Conservation (phyloP, 2,329 filamentous ascomycete genomes). For the Fusarium pseudonygamai region DNA sequence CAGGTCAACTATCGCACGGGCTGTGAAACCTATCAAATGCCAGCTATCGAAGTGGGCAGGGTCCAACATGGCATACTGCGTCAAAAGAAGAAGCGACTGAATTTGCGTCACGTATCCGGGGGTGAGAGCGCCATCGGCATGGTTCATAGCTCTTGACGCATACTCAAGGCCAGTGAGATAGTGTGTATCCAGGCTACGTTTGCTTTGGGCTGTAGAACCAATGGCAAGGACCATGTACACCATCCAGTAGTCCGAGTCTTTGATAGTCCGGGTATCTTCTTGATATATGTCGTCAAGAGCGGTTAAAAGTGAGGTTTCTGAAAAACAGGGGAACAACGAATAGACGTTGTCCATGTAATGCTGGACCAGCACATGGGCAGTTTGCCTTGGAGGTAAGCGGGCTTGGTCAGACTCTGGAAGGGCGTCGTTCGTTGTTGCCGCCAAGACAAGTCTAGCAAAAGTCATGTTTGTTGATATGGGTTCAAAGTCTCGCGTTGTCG, state of each 20-base stretch:
- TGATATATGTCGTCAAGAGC: constrained; percentile 86
- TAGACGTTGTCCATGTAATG: constrained; percentile 88
- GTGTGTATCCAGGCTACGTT: constrained; percentile 71
- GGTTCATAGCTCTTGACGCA: constrained; percentile 72
- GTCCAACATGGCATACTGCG: constrained; percentile 89
- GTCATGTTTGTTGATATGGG: constrained; percentile 89
- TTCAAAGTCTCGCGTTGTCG: constrained; percentile 93
- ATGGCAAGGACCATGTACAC: constrained; percentile 92
- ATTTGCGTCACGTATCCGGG: constrained; percentile 88
- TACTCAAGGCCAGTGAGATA: constrained; percentile 66
- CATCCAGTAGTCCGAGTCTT: constrained; percentile 81
- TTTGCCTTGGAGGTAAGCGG: constrained; percentile 75
- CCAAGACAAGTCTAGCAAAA: constrained; percentile 87
- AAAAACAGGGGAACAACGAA: constrained; percentile 82
- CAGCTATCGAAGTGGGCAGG: constrained; percentile 93
- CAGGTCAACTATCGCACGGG: constrained; percentile 85
- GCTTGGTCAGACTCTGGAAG: constrained; percentile 70
- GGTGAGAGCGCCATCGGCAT: constrained; percentile 83
- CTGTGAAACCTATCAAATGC: constrained; percentile 91
- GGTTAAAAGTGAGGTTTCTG: constrained; percentile 79
- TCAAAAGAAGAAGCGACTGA: constrained; percentile 85
- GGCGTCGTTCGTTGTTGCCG: constrained; percentile 79
- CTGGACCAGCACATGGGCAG: constrained; percentile 75
- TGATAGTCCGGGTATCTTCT: constrained; percentile 69
- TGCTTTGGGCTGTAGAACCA: constrained; percentile 77